Conservation (phyloP, 2,329 filamentous ascomycete genomes). For the Aureobasidium sp. region DNA sequence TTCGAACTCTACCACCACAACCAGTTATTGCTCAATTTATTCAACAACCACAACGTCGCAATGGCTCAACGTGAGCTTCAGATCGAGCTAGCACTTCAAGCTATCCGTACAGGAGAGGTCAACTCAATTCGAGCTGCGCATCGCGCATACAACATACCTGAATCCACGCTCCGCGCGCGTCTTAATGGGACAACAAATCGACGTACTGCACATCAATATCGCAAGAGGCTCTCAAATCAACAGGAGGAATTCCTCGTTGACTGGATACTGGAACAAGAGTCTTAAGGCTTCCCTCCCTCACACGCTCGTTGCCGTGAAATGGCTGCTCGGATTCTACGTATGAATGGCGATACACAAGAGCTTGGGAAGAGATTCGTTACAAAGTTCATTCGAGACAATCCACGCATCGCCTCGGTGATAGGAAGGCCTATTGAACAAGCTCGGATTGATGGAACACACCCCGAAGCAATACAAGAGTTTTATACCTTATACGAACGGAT, state of each 20-base stretch:
- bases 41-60: too few relatives aligned
- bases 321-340: neutral
- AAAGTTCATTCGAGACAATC: neutral
- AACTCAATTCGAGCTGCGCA: too few relatives aligned
- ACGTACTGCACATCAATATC: neutral
- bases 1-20: too few relatives aligned
- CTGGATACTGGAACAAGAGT: neutral
- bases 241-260: constrained; percentile 3
- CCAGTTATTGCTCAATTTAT: too few relatives aligned
- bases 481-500: neutral
- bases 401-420: neutral
- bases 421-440: neutral
- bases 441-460: neutral
- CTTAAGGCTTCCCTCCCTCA: neutral
- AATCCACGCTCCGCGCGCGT: neutral
- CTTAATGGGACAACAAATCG: neutral
- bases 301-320: neutral
- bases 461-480: neutral
- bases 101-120: too few relatives aligned
- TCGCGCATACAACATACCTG: neutral
- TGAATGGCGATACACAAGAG: neutral
- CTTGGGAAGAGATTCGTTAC: neutral
- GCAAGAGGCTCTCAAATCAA: neutral
- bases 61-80: too few relatives aligned
- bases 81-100: too few relatives aligned